Evolutionary conservation across 768 basidiomycete genomes (phyloP).

Genomic region (Mycena polygramma): DNA sequence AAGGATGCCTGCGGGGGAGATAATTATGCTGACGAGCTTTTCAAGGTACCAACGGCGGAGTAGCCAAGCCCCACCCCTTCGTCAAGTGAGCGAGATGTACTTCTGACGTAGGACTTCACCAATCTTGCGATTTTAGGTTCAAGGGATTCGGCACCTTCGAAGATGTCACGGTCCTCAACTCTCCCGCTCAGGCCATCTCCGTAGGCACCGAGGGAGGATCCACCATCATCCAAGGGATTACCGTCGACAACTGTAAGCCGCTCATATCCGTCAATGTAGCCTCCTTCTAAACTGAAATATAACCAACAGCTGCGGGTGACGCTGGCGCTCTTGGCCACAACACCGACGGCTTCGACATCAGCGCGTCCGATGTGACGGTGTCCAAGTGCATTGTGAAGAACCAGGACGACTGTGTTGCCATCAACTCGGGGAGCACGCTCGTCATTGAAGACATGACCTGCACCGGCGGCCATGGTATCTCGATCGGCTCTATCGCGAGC

Average conservation of each 20-base stretch:
- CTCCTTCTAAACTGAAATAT: background rate
- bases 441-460: constrained; percentile 55
- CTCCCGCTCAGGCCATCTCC: constrained; percentile 34
- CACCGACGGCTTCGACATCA: constrained; percentile 40
- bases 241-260: constrained; percentile 33
- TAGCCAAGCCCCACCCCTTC: constrained; percentile 37
- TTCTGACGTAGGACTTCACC: background rate
- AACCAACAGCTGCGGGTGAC: constrained; percentile 32
- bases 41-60: constrained; percentile 36
- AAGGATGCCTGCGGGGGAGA: background rate
- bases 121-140: constrained; percentile 11
- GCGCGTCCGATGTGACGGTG: constrained; percentile 31
- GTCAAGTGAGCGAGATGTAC: constrained; percentile 23
- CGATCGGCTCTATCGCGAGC: constrained; percentile 60
- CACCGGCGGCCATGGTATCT: constrained; percentile 61
- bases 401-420: constrained; percentile 38
- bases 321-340: constrained; percentile 35
- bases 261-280: too few species aligned
- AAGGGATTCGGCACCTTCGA: constrained; percentile 37
- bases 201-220: constrained; percentile 33
- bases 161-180: constrained; percentile 34
- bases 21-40: background rate
- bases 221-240: constrained; percentile 17
- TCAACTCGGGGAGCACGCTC: constrained; percentile 38
- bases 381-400: constrained; percentile 28